phyloP scores from a whole-genome alignment of 73 alveolate genomes.

The Paramecium sonneborni region DNA sequence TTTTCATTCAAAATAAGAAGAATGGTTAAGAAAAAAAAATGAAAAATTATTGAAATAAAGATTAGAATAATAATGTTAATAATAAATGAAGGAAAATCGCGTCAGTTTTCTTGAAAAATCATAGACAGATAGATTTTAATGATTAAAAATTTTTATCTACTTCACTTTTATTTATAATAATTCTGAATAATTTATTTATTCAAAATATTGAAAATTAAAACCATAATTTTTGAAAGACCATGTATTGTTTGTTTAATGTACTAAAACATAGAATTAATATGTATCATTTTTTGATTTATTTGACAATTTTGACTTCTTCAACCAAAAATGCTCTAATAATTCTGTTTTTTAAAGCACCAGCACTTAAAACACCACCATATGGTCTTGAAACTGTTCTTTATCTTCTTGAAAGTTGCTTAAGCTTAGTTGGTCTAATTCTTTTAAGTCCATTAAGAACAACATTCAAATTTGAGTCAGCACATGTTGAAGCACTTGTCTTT shows the following conservation, averaged over 20 bases:
- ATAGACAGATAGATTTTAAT: slow-evolving; percentile 30
- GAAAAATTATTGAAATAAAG: slow-evolving; percentile 15
- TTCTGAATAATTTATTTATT: not conserved
- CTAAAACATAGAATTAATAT: not conserved
- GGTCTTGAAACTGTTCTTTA: slow-evolving; percentile 80
- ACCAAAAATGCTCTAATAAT: slow-evolving; percentile 82
- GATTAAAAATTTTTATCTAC: not conserved
- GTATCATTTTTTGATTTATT: slow-evolving; percentile 57
- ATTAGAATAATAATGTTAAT: not conserved
- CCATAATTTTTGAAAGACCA: not conserved
- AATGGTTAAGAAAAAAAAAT: slow-evolving; percentile 30
- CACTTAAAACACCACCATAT: slow-evolving; percentile 78
- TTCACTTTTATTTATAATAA: not conserved
- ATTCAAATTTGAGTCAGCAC: slow-evolving; percentile 63
- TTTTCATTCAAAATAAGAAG: slow-evolving; percentile 4
- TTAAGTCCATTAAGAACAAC: slow-evolving; percentile 71
- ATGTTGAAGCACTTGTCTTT: slow-evolving; percentile 63
- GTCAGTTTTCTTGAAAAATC: not conserved
- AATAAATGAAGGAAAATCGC: not conserved
- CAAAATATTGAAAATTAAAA: not conserved
- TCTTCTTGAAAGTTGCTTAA: slow-evolving; percentile 69
- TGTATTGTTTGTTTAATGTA: not conserved
- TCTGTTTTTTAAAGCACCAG: slow-evolving; percentile 72
- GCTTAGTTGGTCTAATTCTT: slow-evolving; percentile 67
- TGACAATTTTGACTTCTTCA: slow-evolving; percentile 83